Evolutionary conservation across 805 yeast species (phyloP).

Genomic region (Candida anglica): DNA sequence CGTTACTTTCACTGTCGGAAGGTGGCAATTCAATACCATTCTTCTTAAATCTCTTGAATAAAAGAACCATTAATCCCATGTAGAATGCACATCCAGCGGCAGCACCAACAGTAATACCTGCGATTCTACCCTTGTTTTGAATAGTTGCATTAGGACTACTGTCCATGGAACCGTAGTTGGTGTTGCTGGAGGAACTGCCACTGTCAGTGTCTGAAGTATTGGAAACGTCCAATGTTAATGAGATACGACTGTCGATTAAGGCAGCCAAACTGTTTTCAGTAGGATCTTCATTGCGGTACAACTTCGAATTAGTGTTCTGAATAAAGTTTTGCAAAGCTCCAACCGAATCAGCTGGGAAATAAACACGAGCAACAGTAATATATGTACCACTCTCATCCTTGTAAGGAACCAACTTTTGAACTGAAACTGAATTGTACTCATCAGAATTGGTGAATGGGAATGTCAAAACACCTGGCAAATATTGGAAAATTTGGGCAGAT

Average conservation of each 20-base stretch:
- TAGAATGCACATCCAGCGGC: slow-evolving; percentile 71
- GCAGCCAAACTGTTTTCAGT: slow-evolving; percentile 56
- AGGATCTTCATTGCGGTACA: slow-evolving; percentile 58
- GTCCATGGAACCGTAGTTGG: slow-evolving; percentile 35
- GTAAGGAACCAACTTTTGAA: slow-evolving; percentile 73
- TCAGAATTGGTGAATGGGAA: slow-evolving; percentile 49
- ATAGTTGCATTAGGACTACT: slow-evolving; percentile 9
- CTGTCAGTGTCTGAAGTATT: slow-evolving; percentile 7
- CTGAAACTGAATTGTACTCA: slow-evolving; percentile 44
- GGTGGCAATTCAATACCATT: slow-evolving; percentile 36
- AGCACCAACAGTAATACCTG: slow-evolving; percentile 82
- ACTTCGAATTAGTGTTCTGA: slow-evolving; percentile 45
- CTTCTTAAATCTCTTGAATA: slow-evolving; percentile 47
- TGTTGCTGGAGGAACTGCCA: slow-evolving; percentile 9
- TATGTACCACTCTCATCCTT: slow-evolving; percentile 50
- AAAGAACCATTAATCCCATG: slow-evolving; percentile 54
- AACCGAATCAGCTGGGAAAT: slow-evolving; percentile 61
- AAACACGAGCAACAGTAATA: slow-evolving; percentile 85
- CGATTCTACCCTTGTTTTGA: slow-evolving; percentile 42
- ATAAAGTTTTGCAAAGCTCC: slow-evolving; percentile 47
- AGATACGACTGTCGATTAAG: slow-evolving; percentile 71
- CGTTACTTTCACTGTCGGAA: slow-evolving; percentile 35
- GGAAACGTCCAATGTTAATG: slow-evolving; percentile 37
- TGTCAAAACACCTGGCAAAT: slow-evolving; percentile 69
- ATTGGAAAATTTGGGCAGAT: slow-evolving; percentile 82